Conservation (phyloP, 345 rosid genomes). For the Arabidopsis suecica region DNA sequence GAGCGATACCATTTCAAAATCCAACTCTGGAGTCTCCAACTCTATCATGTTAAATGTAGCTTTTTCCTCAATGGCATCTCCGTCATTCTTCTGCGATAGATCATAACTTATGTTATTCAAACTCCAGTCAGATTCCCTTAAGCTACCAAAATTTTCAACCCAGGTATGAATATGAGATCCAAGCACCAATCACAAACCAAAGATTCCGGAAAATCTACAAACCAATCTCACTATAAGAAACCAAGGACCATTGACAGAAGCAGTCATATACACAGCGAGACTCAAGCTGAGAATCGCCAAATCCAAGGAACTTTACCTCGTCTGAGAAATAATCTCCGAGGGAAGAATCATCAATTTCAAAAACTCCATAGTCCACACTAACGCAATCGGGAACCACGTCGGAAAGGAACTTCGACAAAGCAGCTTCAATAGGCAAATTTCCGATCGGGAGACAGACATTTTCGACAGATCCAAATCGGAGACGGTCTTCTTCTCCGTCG, state of each 20-base stretch:
- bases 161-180: conserved; percentile 22
- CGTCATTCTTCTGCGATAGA: conserved; percentile 52
- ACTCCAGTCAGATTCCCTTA: conserved; percentile 42
- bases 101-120: conserved; percentile 35
- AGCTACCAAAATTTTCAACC: conserved; percentile 20
- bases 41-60: conserved; percentile 42
- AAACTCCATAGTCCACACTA: conserved; percentile 42
- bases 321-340: conserved; percentile 5
- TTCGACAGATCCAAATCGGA: conserved; percentile 45
- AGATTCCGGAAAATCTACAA: background rate
- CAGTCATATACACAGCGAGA: background rate
- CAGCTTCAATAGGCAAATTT: conserved; percentile 54
- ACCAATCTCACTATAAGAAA: conserved; percentile 37
- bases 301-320: conserved; percentile 18
- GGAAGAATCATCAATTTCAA: conserved; percentile 34
- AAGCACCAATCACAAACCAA: conserved; percentile 6
- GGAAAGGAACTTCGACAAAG: conserved; percentile 61
- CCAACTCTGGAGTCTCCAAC: conserved; percentile 72
- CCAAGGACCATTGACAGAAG: background rate
- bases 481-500: conserved; percentile 39
- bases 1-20: conserved; percentile 55
- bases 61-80: conserved; percentile 44
- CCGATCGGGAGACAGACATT: conserved; percentile 46
- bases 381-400: conserved; percentile 59
- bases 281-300: conserved; percentile 4